Evolutionary conservation across 495 filamentous ascomycete genomes (phyloP).

Genomic region (Aspergillus sclerotioniger): DNA sequence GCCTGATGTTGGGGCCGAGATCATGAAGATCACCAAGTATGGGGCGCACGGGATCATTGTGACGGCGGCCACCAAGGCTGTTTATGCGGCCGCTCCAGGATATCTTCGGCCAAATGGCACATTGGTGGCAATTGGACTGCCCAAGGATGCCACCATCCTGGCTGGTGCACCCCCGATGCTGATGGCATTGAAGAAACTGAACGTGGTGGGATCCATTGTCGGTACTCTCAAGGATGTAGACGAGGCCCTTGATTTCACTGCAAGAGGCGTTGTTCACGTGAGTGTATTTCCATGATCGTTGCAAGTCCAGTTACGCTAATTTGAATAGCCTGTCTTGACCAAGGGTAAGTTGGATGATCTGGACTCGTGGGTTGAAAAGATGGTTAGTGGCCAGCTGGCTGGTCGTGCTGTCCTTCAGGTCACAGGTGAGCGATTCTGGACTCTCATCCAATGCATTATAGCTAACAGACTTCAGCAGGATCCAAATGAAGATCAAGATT

Average conservation of each 20-base stretch:
- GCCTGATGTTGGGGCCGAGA: conserved; percentile 33
- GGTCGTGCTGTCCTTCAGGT: conserved; percentile 13
- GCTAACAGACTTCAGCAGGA: neutral
- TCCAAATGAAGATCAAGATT: too few species aligned
- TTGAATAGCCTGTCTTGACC: conserved; percentile 4
- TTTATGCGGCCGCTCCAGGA: conserved; percentile 5
- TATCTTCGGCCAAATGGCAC: conserved; percentile 14
- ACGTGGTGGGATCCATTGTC: conserved; percentile 9
- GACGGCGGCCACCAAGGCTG: conserved; percentile 30
- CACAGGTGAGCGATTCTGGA: neutral
- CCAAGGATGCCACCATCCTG: conserved; percentile 6
- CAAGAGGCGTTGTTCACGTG: conserved; percentile 9
- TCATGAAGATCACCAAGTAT: conserved; percentile 42
- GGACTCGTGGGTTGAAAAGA: conserved; percentile 13
- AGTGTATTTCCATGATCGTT: neutral
- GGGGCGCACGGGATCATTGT: conserved; percentile 53
- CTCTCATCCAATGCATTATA: neutral
- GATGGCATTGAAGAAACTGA: conserved; percentile 9
- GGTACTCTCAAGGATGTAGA: conserved; percentile 10
- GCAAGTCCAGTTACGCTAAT: neutral
- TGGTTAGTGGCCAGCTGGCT: conserved; percentile 9
- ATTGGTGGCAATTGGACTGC: conserved; percentile 11
- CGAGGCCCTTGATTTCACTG: conserved; percentile 12
- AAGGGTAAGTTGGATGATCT: conserved; percentile 14
- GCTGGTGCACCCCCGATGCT: conserved; percentile 12